A percentile compares a stretch with the other conserved stretches of the same genome.
Conservation (phyloP, 257 asterid species). For the Solanum tarijense region DNA sequence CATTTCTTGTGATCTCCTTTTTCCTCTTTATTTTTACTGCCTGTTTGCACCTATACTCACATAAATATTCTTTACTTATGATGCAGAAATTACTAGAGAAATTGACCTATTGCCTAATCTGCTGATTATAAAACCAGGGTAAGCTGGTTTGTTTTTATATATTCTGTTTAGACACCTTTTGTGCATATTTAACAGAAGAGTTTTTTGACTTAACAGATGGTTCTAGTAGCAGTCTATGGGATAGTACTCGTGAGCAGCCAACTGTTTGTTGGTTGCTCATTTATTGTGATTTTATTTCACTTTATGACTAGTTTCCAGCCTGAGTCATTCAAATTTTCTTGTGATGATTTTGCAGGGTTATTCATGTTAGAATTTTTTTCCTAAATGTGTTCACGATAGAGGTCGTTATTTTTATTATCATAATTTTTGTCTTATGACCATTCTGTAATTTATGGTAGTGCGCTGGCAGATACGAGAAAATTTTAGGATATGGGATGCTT, state of each 20-base stretch:
- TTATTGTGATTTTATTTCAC: slow-evolving; percentile 22
- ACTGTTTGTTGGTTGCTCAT: slow-evolving; percentile 58
- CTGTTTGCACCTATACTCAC: background rate
- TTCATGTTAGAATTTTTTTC: background rate
- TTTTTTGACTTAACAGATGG: slow-evolving; percentile 7
- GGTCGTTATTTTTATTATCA: background rate
- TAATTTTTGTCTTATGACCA: slow-evolving; percentile 1
- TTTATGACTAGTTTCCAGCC: slow-evolving; percentile 18
- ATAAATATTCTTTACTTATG: slow-evolving; percentile 1
- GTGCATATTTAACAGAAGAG: background rate
- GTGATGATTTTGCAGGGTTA: slow-evolving; percentile 16
- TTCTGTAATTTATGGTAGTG: slow-evolving; percentile 8
- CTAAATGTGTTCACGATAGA: background rate
- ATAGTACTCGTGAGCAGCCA: slow-evolving; percentile 46
- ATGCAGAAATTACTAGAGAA: slow-evolving; percentile 40
- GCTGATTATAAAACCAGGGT: slow-evolving; percentile 33
- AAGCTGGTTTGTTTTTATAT: slow-evolving; percentile 19
- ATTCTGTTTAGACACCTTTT: background rate
- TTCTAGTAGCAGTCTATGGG: slow-evolving; percentile 14
- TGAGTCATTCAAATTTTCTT: slow-evolving; percentile 15
- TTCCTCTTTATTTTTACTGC: background rate
- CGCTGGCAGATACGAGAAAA: slow-evolving; percentile 16
- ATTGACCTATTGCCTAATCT: slow-evolving; percentile 19
- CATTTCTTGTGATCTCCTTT: slow-evolving; percentile 63
- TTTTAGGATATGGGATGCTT: slow-evolving; percentile 76